phyloP scores from a whole-genome alignment of 1,284 basidiomycete species.

The Marasmius oreades region DNA sequence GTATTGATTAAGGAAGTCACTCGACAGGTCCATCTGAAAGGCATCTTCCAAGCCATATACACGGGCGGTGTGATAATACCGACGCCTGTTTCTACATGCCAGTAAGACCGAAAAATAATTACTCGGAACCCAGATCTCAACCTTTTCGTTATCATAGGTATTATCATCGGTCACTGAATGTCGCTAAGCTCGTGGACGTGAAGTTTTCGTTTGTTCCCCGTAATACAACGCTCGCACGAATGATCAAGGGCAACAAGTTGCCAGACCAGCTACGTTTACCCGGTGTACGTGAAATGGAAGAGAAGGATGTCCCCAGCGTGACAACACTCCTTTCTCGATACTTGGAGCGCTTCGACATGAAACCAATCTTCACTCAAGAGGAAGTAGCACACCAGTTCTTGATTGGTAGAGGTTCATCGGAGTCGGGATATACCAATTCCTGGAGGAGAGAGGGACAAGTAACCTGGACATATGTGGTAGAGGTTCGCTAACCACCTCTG shows the following conservation, averaged over 20 bases:
- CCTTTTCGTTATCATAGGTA: slow-evolving; percentile 50
- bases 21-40: slow-evolving; percentile 84
- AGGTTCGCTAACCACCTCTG: slow-evolving; percentile 50
- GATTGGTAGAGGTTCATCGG: slow-evolving; percentile 71
- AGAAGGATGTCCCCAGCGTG: slow-evolving; percentile 74
- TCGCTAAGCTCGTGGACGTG: slow-evolving; percentile 89
- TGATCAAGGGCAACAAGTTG: slow-evolving; percentile 75
- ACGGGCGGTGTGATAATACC: slow-evolving; percentile 91
- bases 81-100: slow-evolving; percentile 83
- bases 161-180: slow-evolving; percentile 91
- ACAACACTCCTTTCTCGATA: slow-evolving; percentile 76
- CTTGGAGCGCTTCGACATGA: slow-evolving; percentile 85
- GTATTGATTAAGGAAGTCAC: slow-evolving; percentile 99
- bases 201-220: slow-evolving; percentile 88
- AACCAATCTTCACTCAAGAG: slow-evolving; percentile 73
- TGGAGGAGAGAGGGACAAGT: slow-evolving; percentile 76
- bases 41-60: slow-evolving; percentile 97
- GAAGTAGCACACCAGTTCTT: slow-evolving; percentile 89
- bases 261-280: slow-evolving; percentile 47
- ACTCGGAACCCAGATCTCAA: not conserved
- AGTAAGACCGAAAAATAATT: slow-evolving; percentile 39
- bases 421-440: slow-evolving; percentile 38
- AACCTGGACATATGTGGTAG: slow-evolving; percentile 95
- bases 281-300: slow-evolving; percentile 88
- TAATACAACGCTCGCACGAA: slow-evolving; percentile 81